A percentile compares a stretch with the other conserved stretches of the same genome.
phyloP scores from a whole-genome alignment of 225 moss, liverwort and hornwort species.

The Lunularia cruciata region DNA sequence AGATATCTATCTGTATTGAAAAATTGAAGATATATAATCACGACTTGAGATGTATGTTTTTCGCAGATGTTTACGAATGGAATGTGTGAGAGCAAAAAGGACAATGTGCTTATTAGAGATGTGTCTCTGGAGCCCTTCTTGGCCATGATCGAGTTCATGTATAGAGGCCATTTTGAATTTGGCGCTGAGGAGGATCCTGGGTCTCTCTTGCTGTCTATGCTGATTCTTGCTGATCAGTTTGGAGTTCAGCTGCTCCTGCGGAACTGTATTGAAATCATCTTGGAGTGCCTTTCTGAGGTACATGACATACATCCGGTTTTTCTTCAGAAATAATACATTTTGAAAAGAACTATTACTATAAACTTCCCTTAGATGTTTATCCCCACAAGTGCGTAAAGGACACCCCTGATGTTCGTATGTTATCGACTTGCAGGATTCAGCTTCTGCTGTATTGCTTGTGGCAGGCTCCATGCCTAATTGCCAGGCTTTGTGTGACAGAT shows the following conservation, averaged over 20 bases:
- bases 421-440: conserved; percentile 65
- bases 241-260: conserved; percentile 67
- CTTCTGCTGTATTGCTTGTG: conserved; percentile 73
- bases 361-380: no score
- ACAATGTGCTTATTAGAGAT: conserved; percentile 63
- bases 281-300: conserved; percentile 78
- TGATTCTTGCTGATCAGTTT: conserved; percentile 86
- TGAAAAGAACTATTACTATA: no score
- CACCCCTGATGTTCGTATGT: background rate
- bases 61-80: conserved; percentile 98
- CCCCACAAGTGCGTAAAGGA: background rate
- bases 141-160: conserved; percentile 92
- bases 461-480: conserved; percentile 75
- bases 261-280: conserved; percentile 64
- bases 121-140: conserved; percentile 61
- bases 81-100: conserved; percentile 80
- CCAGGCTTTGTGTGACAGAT: conserved; percentile 66
- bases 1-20: background rate
- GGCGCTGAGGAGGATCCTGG: conserved; percentile 60
- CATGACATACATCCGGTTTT: background rate
- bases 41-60: background rate
- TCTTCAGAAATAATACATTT: background rate
- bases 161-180: conserved; percentile 65
- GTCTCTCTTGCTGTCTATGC: conserved; percentile 66
- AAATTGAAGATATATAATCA: no score